Conservation (phyloP, 192 early-diverging fungal genomes). For the Coemansia sp. region DNA sequence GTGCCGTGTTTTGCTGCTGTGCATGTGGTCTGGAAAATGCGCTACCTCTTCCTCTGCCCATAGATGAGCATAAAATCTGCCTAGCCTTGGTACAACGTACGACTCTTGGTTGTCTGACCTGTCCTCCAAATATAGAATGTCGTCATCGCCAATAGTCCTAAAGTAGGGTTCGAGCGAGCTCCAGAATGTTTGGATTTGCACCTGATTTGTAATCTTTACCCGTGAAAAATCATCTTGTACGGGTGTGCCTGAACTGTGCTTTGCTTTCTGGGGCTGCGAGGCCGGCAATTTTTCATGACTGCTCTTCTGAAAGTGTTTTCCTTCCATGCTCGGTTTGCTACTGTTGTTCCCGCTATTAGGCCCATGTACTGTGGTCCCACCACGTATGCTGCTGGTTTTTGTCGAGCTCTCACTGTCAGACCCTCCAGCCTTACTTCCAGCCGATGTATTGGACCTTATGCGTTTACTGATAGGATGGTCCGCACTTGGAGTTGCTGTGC, state of each 20-base stretch:
- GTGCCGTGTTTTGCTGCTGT: constrained; percentile 40
- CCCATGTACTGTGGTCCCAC: constrained; percentile 2
- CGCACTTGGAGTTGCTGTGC: constrained; percentile 5
- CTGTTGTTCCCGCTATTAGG: neutral
- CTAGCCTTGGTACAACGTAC: constrained; percentile 80
- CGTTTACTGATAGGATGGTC: constrained; percentile 35
- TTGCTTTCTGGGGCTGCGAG: constrained; percentile 27
- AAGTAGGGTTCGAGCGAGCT: constrained; percentile 83
- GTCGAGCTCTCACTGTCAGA: constrained; percentile 45
- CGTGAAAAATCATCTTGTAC: constrained; percentile 66
- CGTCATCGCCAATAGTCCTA: constrained; percentile 75
- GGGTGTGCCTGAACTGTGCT: constrained; percentile 43
- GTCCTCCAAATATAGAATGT: constrained; percentile 67
- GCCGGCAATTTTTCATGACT: constrained; percentile 11
- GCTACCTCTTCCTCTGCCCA: constrained; percentile 72
- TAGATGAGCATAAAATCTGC: constrained; percentile 68
- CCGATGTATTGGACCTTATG: constrained; percentile 12
- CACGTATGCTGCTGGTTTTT: constrained; percentile 12
- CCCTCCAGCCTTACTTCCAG: constrained; percentile 8
- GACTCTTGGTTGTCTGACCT: constrained; percentile 64
- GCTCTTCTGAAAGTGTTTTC: constrained; percentile 8
- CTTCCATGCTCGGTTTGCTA: constrained; percentile 2
- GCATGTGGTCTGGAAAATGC: constrained; percentile 54
- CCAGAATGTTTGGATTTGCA: constrained; percentile 86
- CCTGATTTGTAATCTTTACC: constrained; percentile 74